Conservation (phyloP, 495 filamentous ascomycete genomes). For the Annulohypoxylon nitens region DNA sequence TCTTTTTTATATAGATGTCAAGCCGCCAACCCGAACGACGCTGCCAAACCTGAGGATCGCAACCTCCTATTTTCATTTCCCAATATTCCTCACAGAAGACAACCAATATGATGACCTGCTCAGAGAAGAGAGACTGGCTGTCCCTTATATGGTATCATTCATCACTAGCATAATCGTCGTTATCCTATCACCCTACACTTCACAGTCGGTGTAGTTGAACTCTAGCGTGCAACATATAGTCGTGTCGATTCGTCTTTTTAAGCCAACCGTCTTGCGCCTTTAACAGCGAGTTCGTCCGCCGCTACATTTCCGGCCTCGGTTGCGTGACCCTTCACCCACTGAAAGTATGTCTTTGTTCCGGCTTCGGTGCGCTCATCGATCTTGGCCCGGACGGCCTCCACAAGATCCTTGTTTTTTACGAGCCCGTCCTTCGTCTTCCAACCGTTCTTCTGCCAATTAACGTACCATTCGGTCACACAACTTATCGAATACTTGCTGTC, state of each 20-base stretch:
- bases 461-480: slow-evolving; percentile 88
- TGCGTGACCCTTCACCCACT: slow-evolving; percentile 89
- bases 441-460: slow-evolving; percentile 80
- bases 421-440: slow-evolving; percentile 80
- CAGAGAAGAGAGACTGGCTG: slow-evolving; percentile 13
- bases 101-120: slow-evolving; percentile 10
- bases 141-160: slow-evolving; percentile 41
- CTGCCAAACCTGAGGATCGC: no score
- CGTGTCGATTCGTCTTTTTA: slow-evolving; percentile 19
- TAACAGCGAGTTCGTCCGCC: slow-evolving; percentile 84
- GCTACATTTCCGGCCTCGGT: slow-evolving; percentile 77
- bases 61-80: no score
- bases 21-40: no score
- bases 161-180: slow-evolving; percentile 25
- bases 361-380: slow-evolving; percentile 76
- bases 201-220: slow-evolving; percentile 15
- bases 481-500: slow-evolving; percentile 91
- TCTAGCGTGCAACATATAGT: slow-evolving; percentile 8
- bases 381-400: slow-evolving; percentile 76
- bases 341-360: slow-evolving; percentile 75
- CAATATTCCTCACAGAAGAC: slow-evolving; percentile 4
- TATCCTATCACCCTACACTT: slow-evolving; percentile 25
- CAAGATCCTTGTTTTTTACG: slow-evolving; percentile 88
- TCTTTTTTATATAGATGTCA: no score
- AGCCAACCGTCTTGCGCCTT: slow-evolving; percentile 54